A percentile compares a stretch with the other conserved stretches of the same genome.
phyloP scores from a whole-genome alignment of 2,329 filamentous ascomycete species.

The Xylaria hypoxylon region DNA sequence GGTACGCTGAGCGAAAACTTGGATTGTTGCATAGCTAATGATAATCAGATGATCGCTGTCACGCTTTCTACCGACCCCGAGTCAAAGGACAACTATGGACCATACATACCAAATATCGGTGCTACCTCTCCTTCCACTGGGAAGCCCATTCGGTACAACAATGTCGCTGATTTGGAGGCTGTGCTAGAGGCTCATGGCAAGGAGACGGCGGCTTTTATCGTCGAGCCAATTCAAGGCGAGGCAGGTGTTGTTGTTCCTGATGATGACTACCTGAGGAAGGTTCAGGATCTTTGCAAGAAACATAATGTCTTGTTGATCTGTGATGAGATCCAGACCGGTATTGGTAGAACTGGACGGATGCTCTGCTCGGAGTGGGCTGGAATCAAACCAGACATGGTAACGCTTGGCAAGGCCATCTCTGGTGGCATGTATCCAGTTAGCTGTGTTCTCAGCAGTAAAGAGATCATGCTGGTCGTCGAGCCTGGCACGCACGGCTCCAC shows the following conservation, averaged over 20 bases:
- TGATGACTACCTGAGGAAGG: conserved; percentile 84
- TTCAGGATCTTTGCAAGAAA: conserved; percentile 88
- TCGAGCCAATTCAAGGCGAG: conserved; percentile 97
- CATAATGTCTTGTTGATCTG: conserved; percentile 96
- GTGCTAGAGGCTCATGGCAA: conserved; percentile 83
- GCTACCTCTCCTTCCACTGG: conserved; percentile 79
- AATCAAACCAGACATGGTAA: conserved; percentile 94
- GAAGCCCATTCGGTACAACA: conserved; percentile 86
- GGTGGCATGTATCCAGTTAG: conserved; percentile 99
- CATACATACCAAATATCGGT: conserved; percentile 90
- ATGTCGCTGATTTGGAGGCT: conserved; percentile 81
- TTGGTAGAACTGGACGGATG: conserved; percentile 93
- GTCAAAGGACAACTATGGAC: conserved; percentile 95
- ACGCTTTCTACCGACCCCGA: conserved; percentile 96
- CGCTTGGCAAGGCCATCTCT: conserved; percentile 96
- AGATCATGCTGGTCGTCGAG: conserved; percentile 95
- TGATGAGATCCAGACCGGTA: conserved; percentile 98
- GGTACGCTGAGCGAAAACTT: conserved; percentile 58
- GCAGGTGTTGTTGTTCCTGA: conserved; percentile 96
- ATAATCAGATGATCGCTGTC: conserved; percentile 83
- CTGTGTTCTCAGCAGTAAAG: conserved; percentile 86
- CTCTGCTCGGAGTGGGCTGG: conserved; percentile 94
- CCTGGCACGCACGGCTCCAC: conserved; percentile 97
- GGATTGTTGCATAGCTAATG: conserved; percentile 34
- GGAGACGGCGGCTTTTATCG: conserved; percentile 90